Conservation (phyloP, 495 filamentous ascomycete species). For the Penicillium salamii region DNA sequence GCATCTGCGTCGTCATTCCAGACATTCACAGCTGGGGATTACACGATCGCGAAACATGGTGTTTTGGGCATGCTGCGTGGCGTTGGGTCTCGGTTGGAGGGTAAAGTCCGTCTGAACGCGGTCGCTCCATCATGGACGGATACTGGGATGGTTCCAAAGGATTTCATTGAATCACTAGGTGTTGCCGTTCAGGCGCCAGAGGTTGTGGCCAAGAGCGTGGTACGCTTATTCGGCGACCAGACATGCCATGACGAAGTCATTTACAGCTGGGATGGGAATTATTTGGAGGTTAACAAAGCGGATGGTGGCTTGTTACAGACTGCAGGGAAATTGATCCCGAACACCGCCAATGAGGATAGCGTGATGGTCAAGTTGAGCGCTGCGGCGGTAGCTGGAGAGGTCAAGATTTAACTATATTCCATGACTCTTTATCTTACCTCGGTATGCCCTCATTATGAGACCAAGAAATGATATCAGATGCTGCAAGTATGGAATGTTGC, state of each 20-base stretch:
- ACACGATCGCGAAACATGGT: slow-evolving; percentile 39
- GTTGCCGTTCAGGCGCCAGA: slow-evolving; percentile 27
- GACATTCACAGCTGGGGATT: slow-evolving; percentile 35
- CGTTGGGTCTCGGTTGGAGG: slow-evolving; percentile 10
- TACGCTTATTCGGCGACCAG: slow-evolving; percentile 31
- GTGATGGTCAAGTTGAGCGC: slow-evolving; percentile 12
- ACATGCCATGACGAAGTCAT: slow-evolving; percentile 35
- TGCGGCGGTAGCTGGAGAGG: neutral
- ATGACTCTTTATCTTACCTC: too few species aligned
- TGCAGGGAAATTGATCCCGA: slow-evolving; percentile 8
- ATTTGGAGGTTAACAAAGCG: slow-evolving; percentile 36
- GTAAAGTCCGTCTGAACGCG: slow-evolving; percentile 36
- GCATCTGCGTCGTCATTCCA: slow-evolving; percentile 38
- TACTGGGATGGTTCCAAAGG: slow-evolving; percentile 27
- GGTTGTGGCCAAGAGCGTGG: slow-evolving; percentile 38
- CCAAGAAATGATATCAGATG: too few species aligned
- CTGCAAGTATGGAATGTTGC: too few species aligned
- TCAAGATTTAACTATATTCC: too few species aligned
- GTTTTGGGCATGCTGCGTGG: slow-evolving; percentile 36
- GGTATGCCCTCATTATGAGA: too few species aligned
- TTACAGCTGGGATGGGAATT: slow-evolving; percentile 37
- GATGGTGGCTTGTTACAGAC: slow-evolving; percentile 23
- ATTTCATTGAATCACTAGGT: slow-evolving; percentile 21
- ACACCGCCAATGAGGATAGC: slow-evolving; percentile 13
- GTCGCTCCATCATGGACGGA: slow-evolving; percentile 43